Percentiles rank a stretch among this genome's conserved stretches.
Evolutionary conservation across 495 filamentous ascomycete species (phyloP).

Genomic region (Aspergillus sparsus): DNA sequence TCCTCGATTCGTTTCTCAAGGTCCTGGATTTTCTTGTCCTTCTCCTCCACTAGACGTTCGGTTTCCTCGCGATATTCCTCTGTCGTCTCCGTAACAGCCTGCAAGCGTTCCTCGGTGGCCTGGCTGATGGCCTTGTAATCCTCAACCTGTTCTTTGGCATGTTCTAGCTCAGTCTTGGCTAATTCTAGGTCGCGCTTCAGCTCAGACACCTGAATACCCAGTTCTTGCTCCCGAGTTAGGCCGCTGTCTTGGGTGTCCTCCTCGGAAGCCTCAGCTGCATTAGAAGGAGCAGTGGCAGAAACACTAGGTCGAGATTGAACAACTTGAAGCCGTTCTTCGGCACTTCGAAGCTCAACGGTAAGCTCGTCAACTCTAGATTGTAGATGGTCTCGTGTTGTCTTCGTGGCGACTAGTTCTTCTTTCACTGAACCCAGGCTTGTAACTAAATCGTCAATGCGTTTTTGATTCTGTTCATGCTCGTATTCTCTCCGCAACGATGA

Average conservation of each 20-base stretch:
- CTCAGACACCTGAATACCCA: slow-evolving; percentile 77
- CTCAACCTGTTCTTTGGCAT: slow-evolving; percentile 75
- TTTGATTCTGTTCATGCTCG: slow-evolving; percentile 80
- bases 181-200: slow-evolving; percentile 81
- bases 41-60: slow-evolving; percentile 69
- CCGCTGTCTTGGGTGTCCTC: slow-evolving; percentile 51
- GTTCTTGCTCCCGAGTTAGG: slow-evolving; percentile 77
- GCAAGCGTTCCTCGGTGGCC: slow-evolving; percentile 82
- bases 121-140: slow-evolving; percentile 89
- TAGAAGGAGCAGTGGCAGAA: slow-evolving; percentile 41
- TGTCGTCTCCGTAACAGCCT: slow-evolving; percentile 73
- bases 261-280: slow-evolving; percentile 31
- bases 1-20: slow-evolving; percentile 80
- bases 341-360: slow-evolving; percentile 79
- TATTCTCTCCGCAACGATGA: slow-evolving; percentile 79
- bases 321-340: slow-evolving; percentile 79
- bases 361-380: slow-evolving; percentile 86
- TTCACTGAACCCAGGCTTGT: slow-evolving; percentile 73
- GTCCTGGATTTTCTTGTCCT: slow-evolving; percentile 73
- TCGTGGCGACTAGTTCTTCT: slow-evolving; percentile 78
- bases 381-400: slow-evolving; percentile 83
- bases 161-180: slow-evolving; percentile 72
- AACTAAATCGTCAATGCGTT: slow-evolving; percentile 85
- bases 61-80: slow-evolving; percentile 86
- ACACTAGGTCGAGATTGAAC: slow-evolving; percentile 73